Conservation (phyloP, 176 grass and related monocot genomes). For the Juncus effusus region DNA sequence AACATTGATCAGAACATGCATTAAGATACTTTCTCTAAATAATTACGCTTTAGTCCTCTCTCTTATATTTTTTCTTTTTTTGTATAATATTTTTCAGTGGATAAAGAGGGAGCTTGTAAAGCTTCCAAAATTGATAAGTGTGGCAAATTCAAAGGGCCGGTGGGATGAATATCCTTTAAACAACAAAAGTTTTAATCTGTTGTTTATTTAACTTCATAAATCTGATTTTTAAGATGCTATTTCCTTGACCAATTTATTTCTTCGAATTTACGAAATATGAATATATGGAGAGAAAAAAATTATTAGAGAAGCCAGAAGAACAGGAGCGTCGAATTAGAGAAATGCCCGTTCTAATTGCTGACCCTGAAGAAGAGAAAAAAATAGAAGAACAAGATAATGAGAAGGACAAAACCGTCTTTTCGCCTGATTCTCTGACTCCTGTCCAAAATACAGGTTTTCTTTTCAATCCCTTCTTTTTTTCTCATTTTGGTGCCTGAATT, state of each 20-base stretch:
- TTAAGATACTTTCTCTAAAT: slow-evolving; percentile 4
- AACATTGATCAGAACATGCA: background rate
- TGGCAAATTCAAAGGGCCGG: slow-evolving; percentile 59
- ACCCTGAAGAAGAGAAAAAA: slow-evolving; percentile 45
- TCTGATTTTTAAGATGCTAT: background rate
- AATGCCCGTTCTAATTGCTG: slow-evolving; percentile 49
- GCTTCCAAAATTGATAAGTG: slow-evolving; percentile 46
- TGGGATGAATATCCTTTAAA: slow-evolving; percentile 78
- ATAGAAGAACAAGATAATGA: slow-evolving; percentile 25
- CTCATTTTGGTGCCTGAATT: background rate
- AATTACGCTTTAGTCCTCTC: slow-evolving; percentile 3
- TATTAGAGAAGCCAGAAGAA: slow-evolving; percentile 58
- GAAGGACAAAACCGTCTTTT: background rate
- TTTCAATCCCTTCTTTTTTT: background rate
- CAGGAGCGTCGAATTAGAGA: slow-evolving; percentile 52
- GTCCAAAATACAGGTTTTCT: slow-evolving; percentile 11
- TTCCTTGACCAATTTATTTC: slow-evolving; percentile 57
- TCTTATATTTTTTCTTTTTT: background rate
- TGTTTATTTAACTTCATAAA: background rate
- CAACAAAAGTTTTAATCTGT: slow-evolving; percentile 24
- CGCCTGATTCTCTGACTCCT: background rate
- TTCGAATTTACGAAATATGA: slow-evolving; percentile 43
- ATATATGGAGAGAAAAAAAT: slow-evolving; percentile 37
- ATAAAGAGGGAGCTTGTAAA: slow-evolving; percentile 56
- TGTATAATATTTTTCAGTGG: slow-evolving; percentile 58